These are phyloP conservation scores for Falciphora oryzae DNA, from an alignment of 2,329 filamentous ascomycete species.

Conservation along the genomic window DNA sequence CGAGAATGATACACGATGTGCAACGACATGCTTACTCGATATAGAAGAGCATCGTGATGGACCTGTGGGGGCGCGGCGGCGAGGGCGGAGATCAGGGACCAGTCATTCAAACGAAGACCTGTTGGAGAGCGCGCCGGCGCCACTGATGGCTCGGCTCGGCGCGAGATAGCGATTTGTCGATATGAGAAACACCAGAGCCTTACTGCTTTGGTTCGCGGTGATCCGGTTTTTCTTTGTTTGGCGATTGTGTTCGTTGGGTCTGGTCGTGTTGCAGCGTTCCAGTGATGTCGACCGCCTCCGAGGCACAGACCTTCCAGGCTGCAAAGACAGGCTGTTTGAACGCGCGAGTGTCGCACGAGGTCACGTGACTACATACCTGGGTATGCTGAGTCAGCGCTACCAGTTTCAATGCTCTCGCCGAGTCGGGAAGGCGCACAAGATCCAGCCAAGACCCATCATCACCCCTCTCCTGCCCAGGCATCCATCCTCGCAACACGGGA, in stretches of 20 bases:
- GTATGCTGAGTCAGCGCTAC: neutral
- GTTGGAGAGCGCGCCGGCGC: neutral
- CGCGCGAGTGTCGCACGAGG: neutral
- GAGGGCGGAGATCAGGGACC: neutral
- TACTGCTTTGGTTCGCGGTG: neutral
- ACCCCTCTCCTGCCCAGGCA: neutral
- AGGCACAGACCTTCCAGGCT: neutral
- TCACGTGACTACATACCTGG: neutral
- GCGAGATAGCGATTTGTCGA: neutral
- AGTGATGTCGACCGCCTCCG: neutral
- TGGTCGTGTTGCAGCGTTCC: neutral
- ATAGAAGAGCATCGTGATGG: conserved; percentile 4
- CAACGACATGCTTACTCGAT: neutral
- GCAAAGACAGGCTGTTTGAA: no score
- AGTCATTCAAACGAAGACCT: neutral
- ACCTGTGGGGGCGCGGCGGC: neutral
- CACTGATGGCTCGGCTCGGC: no score
- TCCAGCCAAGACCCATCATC: conserved; percentile 1
- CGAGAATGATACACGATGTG: neutral
- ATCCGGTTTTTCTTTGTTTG: neutral
- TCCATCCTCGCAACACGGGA: neutral
- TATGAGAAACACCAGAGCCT: neutral
- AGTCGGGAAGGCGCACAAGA: no score
- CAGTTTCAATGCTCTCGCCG: no score
- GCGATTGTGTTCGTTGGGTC: neutral